Base-by-base conservation (phyloP, 768 basidiomycete species). In the Boletus rubroflammeus region DNA sequence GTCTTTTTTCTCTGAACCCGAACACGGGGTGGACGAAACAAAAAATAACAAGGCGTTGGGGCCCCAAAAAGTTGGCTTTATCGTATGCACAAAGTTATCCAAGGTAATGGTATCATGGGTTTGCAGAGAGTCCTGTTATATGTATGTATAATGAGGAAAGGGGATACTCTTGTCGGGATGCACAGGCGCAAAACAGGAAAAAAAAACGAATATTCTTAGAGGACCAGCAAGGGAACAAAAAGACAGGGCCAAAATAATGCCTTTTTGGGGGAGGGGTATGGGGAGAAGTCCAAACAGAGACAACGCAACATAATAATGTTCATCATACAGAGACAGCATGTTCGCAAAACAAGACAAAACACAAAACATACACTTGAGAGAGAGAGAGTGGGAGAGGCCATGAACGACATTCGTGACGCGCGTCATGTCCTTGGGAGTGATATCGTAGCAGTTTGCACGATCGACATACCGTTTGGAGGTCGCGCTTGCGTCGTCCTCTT, bases 401-500 rank as follows among this genome's bases (percentile, higher is more conserved):
- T 23, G 19, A 34, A 23, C 21, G 35, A 34, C 19, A 31, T 9
- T 51, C 28, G 56, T 11, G 43, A 23, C 19, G n/a, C 19, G n/a
- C 17, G 13, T 66, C 51, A 64, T 7, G 54, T 38, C 49, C 52
- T 71, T 21, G 69, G 69, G 5, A 66, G 66, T 25, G 69, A 71
- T 52, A 71, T 71, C 17, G 64, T 41, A 5, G 60, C 17, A 0
- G 55, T 61, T 47, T 72, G 69, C 55, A 68, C 61, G 48, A 44
- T 58, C 31, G 68, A 53, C 34, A 60, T 6, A 6, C 71, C 70
- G 23, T 61, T 71, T 0, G 64, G 58, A 36, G 66, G 57, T 19
- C 77, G 74, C 3, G 64, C 63, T 39, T 76, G 78, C 17, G 74
- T 73, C 54, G 85, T 83, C 38, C 81, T 76, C 62, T 86, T 88